These are phyloP conservation scores for Aspergillus haitiensis DNA, from an alignment of 495 filamentous ascomycete species.

Conservation along the genomic window DNA sequence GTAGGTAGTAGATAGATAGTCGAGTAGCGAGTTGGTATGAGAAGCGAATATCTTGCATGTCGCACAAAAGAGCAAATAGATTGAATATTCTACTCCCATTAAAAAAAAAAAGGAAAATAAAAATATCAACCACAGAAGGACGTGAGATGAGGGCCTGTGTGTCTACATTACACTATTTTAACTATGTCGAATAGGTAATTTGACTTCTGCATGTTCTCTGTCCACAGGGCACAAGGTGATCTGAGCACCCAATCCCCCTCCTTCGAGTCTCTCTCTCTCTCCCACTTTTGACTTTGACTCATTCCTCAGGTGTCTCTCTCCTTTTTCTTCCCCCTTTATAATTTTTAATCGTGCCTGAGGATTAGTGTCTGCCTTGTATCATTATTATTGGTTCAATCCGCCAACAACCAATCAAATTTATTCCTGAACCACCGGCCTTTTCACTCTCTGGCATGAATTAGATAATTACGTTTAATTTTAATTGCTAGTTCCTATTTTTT, in stretches of 20 bases:
- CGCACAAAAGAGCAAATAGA: no score
- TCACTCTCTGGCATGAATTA: no score
- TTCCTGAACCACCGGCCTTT: background rate
- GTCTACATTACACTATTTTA: background rate
- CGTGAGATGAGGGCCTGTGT: background rate
- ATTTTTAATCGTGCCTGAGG: background rate
- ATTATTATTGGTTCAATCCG: background rate
- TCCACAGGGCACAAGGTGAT: background rate
- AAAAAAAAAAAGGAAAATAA: no score
- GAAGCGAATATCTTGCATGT: no score
- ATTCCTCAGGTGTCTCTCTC: background rate
- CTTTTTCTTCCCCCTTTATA: background rate
- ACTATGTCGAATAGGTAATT: background rate
- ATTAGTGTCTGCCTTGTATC: background rate
- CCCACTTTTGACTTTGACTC: no score
- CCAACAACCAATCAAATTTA: background rate
- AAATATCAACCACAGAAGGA: background rate
- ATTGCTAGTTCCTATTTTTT: background rate
- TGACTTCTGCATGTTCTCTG: background rate
- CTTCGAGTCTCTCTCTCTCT: background rate
- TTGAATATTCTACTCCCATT: no score
- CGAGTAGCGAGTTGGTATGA: no score
- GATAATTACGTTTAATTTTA: background rate
- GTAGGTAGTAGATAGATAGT: no score
- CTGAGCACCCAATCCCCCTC: background rate